Evolutionary conservation across 306 rosid genomes (phyloP), one percentile per base, ranked within the genome.

Genomic region (Cucumis hystrix): DNA sequence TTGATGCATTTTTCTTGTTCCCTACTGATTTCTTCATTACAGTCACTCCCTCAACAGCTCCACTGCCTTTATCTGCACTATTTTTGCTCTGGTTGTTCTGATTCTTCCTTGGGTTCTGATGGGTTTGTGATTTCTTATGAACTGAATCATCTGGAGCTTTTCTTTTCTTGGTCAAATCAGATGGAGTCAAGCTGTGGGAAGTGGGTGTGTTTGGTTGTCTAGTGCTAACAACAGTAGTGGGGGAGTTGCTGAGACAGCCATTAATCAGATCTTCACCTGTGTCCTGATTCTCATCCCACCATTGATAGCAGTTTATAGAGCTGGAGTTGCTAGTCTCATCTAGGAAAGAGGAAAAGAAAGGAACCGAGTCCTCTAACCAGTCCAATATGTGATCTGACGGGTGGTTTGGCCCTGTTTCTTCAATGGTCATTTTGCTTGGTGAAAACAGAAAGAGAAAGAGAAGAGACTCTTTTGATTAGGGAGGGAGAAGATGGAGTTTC

Each of bases 301-400:
- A 82, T 0, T 75, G 86, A 70, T 80, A 86, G 73, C 86, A 87
- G 35, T 86, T 84, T 28, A 89, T 87, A 39, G 83, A 82, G 72
- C 61, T 78, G 4, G 90, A 52, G 79, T 71, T 77, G 69, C 86
- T 88, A 1, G 93, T 86, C 74, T 93, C 89, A 60, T 93, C 92
- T 63, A 90, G 83, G 83, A 87, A 94, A 28, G 96, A 83, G 39
- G 97, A 89, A 51, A 89, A 87, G 83, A 82, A 89, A 41, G 97
- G 82, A 72, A 84, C 87, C 56, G 95, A 88, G 35, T 87, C 96
- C 82, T 87, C 93, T 39, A 91, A 83, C 97, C 96, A 94, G 60
- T 91, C 97, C 70, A 90, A 75, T 82, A 85, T 82, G 59, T 91
- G 94, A 84, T 91, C 98, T 52, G 90, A 67, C 40, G 83, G 69